A percentile compares a stretch with the other conserved stretches of the same genome.
Evolutionary conservation across 352 stramenopile species (phyloP).

Genomic region (Pythium scleroteichum): DNA sequence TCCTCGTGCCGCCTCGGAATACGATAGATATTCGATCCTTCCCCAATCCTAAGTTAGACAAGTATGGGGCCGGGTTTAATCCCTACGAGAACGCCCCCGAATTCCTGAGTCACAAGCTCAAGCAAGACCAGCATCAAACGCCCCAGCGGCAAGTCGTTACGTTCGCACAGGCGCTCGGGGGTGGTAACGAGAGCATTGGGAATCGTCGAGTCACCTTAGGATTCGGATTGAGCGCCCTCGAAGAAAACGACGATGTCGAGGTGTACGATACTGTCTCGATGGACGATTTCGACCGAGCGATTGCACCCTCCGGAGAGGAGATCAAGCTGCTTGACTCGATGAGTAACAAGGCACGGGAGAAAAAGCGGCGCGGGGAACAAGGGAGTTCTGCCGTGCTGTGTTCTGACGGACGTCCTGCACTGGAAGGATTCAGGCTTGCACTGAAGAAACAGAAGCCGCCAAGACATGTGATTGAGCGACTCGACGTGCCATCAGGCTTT

Average conservation of each 20-base stretch:
- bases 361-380: conserved; percentile 30
- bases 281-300: conserved; percentile 64
- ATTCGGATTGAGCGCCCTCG: conserved; percentile 74
- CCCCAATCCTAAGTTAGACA: conserved; percentile 70
- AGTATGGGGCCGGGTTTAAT: conserved; percentile 78
- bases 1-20: conserved; percentile 63
- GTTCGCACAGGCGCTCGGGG: conserved; percentile 66
- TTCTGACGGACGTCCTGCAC: conserved; percentile 52
- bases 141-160: conserved; percentile 56
- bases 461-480: conserved; percentile 36
- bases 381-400: conserved; percentile 34
- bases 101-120: conserved; percentile 59
- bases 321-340: conserved; percentile 25
- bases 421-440: conserved; percentile 62
- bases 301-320: conserved; percentile 31
- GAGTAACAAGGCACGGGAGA: conserved; percentile 29
- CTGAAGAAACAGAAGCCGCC: conserved; percentile 41
- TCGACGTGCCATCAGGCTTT: conserved; percentile 60
- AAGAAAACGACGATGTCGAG: conserved; percentile 86
- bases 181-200: background rate
- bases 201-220: conserved; percentile 35
- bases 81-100: conserved; percentile 74
- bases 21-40: conserved; percentile 56
- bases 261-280: conserved; percentile 73
- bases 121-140: conserved; percentile 28